Base-by-base conservation (phyloP, 805 yeast species). In the Wilhelminamyces savonicus region DNA sequence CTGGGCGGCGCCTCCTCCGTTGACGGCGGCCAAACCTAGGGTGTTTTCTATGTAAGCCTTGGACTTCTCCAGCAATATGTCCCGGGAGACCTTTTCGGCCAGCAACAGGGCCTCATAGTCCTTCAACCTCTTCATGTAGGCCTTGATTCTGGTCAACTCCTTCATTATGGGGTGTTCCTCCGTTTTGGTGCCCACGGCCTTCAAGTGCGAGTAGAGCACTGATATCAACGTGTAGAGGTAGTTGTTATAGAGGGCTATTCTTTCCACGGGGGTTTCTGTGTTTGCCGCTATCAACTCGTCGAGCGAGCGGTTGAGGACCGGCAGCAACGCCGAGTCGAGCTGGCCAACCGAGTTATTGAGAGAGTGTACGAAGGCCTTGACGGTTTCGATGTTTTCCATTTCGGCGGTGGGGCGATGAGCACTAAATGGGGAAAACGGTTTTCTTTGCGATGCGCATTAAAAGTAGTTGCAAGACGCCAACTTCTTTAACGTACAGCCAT, bases 81-180 rank as follows among this genome's bases (percentile, higher is more conserved):
- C 43, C 5, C 39, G 35, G 24, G 52, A 32, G 33, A 47, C 38
- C 20, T 43, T 30, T 34, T 54, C 27, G 31, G 27, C 20, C 35
- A 36, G 25, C 7, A 21, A 23, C 41, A 41, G 36, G 5, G 36
- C 37, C 13, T 59, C 61, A 4, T 65, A 50, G 3, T 48, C 59
- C 40, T 74, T 74, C 21, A 73, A 66, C 44, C 76, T 66, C 22
- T 67, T 67, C 76, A 82, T 79, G 40, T 79, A 81, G n/a, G 64
- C 46, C 49, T 80, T 82, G 23, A 83, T 78, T 37, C 87, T 62
- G 6, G 61, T 65, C 30, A 84, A 58, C 45, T 82, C 94, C 18
- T 58, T 58, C 77, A 78, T 75, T 13, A 86, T 71, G 2, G 80
- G 77, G 41, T 81, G 85, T 5, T 55, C 50, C 8, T 64, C 66